Conservation (phyloP, 148 eudicot species). For the Linanthus parryae region DNA sequence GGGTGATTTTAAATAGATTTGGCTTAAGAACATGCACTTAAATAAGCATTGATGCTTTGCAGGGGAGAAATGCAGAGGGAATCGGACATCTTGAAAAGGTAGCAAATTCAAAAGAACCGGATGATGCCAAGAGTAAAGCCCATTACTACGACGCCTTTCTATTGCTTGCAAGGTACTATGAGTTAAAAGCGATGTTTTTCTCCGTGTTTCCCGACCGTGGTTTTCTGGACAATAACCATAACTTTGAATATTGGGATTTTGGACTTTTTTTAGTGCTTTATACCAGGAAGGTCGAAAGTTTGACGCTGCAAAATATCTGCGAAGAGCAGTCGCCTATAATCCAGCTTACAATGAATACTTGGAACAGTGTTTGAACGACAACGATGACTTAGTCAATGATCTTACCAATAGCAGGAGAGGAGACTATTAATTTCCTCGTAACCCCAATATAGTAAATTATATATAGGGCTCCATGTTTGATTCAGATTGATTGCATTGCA, state of each 20-base stretch:
- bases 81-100: conserved; percentile 70
- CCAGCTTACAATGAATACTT: conserved; percentile 29
- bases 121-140: conserved; percentile 47
- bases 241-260: background rate
- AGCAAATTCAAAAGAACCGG: conserved; percentile 61
- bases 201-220: background rate
- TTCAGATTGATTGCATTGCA: too few relatives aligned
- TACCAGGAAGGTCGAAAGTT: conserved; percentile 40
- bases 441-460: too few relatives aligned
- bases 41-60: too few relatives aligned
- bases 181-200: conserved; percentile 9
- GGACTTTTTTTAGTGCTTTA: conserved; percentile 45
- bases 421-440: conserved; percentile 61
- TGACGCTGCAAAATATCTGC: conserved; percentile 54
- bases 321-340: conserved; percentile 45
- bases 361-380: conserved; percentile 38
- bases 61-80: conserved; percentile 61
- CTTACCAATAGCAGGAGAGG: conserved; percentile 65
- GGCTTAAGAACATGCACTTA: too few relatives aligned
- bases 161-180: conserved; percentile 61
- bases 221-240: background rate
- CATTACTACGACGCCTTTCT: conserved; percentile 70
- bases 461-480: too few relatives aligned
- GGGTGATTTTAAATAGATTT: too few relatives aligned
- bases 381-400: conserved; percentile 40